These are phyloP conservation scores for Blastomyces emzantsi DNA, from an alignment of 2,329 filamentous ascomycete species.

Conservation along the genomic window DNA sequence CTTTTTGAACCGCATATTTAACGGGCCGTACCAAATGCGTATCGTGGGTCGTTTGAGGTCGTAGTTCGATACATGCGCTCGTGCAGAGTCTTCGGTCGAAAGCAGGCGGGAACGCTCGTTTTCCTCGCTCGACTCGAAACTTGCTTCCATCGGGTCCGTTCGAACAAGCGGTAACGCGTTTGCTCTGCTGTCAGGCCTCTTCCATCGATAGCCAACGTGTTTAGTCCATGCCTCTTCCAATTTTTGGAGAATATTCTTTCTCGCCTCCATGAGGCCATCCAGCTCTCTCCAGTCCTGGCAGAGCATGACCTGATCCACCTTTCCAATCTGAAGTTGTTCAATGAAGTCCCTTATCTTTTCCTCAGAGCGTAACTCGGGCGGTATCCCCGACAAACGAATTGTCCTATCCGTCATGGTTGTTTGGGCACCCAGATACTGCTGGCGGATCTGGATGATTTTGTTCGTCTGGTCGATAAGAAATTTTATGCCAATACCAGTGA, in stretches of 20 bases:
- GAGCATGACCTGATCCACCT: slow-evolving; percentile 76
- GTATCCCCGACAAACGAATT: slow-evolving; percentile 83
- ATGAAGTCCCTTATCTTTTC: slow-evolving; percentile 76
- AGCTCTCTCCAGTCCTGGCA: slow-evolving; percentile 81
- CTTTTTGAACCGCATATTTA: slow-evolving; percentile 60
- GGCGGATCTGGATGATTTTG: slow-evolving; percentile 73
- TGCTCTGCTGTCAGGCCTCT: slow-evolving; percentile 36
- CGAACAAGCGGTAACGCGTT: slow-evolving; percentile 36
- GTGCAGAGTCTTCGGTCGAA: slow-evolving; percentile 30
- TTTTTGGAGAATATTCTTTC: slow-evolving; percentile 56
- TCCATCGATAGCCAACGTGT: slow-evolving; percentile 53
- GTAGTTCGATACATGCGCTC: slow-evolving; percentile 39
- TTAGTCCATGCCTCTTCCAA: slow-evolving; percentile 79
- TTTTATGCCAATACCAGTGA: slow-evolving; percentile 72
- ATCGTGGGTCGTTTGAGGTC: slow-evolving; percentile 53
- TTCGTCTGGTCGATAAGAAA: slow-evolving; percentile 75
- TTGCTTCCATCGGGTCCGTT: slow-evolving; percentile 15
- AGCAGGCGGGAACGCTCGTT: slow-evolving; percentile 55
- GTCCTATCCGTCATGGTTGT: slow-evolving; percentile 95
- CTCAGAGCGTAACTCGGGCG: slow-evolving; percentile 67
- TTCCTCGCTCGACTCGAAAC: slow-evolving; percentile 26
- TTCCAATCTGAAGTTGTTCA: slow-evolving; percentile 79
- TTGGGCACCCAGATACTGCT: slow-evolving; percentile 86
- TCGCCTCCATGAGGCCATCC: slow-evolving; percentile 61
- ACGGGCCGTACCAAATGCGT: slow-evolving; percentile 67